These are phyloP conservation scores for Guadua angustifolia DNA, from an alignment of 176 grass and related monocot genomes.

Conservation along the genomic window DNA sequence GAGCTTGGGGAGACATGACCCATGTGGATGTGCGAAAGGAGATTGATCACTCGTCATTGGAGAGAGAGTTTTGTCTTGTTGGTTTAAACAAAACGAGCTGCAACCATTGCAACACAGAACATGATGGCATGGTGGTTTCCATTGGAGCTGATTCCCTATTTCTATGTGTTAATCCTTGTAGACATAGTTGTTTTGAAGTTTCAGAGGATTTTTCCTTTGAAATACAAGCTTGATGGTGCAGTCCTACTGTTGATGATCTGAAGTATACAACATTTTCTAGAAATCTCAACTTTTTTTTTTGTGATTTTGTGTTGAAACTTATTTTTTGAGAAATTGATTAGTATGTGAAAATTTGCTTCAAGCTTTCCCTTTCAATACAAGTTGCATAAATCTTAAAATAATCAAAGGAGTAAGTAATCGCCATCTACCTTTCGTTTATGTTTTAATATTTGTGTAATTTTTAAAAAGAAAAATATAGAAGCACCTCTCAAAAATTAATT, in stretches of 20 bases:
- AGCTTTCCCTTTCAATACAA: too few relatives aligned
- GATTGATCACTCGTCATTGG: constrained; percentile 52
- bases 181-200: constrained; percentile 21
- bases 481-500: too few relatives aligned
- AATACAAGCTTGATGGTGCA: neutral
- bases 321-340: neutral
- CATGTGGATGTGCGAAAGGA: constrained; percentile 64
- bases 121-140: constrained; percentile 39
- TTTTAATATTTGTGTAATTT: too few relatives aligned
- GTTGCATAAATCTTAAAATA: too few relatives aligned
- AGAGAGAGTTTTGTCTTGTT: constrained; percentile 60
- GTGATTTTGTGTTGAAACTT: too few relatives aligned
- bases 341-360: neutral
- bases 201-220: neutral
- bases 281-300: neutral
- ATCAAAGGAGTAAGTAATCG: too few relatives aligned
- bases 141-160: constrained; percentile 35
- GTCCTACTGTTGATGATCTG: neutral
- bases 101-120: constrained; percentile 46
- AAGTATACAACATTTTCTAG: neutral
- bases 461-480: too few relatives aligned
- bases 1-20: constrained; percentile 62
- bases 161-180: neutral
- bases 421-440: too few relatives aligned
- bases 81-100: constrained; percentile 34